A percentile compares a stretch with the other conserved stretches of the same genome.
Conservation (phyloP, 2,329 filamentous ascomycete genomes). For the Monilinia fructigena region DNA sequence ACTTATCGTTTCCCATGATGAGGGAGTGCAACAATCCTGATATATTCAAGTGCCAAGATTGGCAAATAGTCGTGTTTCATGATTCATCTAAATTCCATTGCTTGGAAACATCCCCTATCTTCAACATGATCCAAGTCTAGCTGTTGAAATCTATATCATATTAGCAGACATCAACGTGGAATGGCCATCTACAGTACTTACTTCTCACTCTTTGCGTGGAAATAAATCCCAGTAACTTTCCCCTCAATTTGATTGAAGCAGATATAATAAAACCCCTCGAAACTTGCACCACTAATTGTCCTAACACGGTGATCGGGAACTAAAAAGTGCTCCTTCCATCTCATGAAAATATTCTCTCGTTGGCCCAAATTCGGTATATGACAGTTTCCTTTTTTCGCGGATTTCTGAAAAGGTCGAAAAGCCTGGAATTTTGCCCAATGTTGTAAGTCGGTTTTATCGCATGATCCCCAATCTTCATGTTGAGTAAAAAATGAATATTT, state of each 20-base stretch:
- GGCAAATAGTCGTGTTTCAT: constrained; percentile 22
- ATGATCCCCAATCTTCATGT: constrained; percentile 88
- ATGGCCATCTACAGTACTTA: constrained; percentile 49
- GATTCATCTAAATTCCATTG: constrained; percentile 81
- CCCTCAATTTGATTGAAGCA: constrained; percentile 93
- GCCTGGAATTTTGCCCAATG: constrained; percentile 91
- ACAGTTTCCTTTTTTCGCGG: constrained; percentile 57
- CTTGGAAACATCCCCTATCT: constrained; percentile 77
- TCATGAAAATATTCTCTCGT: constrained; percentile 92
- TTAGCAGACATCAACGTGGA: constrained; percentile 25
- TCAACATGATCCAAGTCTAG: constrained; percentile 86
- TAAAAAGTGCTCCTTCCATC: constrained; percentile 98
- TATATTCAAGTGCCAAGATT: constrained; percentile 16
- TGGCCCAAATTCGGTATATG: constrained; percentile 69
- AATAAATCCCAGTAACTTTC: constrained; percentile 90
- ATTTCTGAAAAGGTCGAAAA: constrained; percentile 71
- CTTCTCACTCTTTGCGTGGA: constrained; percentile 97
- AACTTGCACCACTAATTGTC: constrained; percentile 90
- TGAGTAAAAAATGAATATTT: constrained; percentile 93
- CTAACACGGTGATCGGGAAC: constrained; percentile 91
- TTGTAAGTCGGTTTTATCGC: constrained; percentile 83
- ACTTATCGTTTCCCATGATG: constrained; percentile 8
- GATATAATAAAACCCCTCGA: constrained; percentile 98
- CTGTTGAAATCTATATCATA: constrained; percentile 74
- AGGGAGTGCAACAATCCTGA: background rate